Base-by-base conservation (phyloP, 2,329 filamentous ascomycete species). In the Penicillium sp. region DNA sequence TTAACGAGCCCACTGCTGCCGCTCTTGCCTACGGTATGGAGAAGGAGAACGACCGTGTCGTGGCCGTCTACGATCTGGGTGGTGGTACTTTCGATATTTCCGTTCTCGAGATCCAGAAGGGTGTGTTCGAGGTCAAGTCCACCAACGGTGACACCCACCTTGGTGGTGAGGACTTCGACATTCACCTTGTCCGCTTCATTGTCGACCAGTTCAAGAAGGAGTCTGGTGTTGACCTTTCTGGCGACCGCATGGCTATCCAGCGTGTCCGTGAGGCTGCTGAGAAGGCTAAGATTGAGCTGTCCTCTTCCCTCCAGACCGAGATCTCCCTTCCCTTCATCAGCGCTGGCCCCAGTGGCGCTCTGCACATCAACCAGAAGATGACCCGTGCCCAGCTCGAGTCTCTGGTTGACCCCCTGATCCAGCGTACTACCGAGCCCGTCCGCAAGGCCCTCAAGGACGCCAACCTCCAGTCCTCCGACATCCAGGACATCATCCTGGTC, bases 11-110 rank as follows among this genome's bases (percentile, higher is more conserved):
- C 51, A 97, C 91, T 59, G 91, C 91, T 65, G 91, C 91, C 59
- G 91, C 91, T 55, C 82, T 97, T 60, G 91, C 91, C 54, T 97
- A 97, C 68, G 91, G 91, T 76, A 81, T 96, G 42, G 90, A 96
- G 77, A 96, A 95, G 81, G 87, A 93, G 72, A 80, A 83, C 55
- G 89, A 96, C 76, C 82, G 86, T 57, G 76, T 95, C 51, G 86
- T 96, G 65, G 89, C 90, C 62, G 90, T 97, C 70, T 97, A 95
- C 78, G 90, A 97, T 85, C 81, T 97, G 64, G 90, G 90, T 77
- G 90, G 90, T 82, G 90, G 90, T 82, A 97, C 90, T 62, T 97
- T 97, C 75, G 91, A 97, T 89, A 94, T 97, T 74, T 96, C 90
- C 55, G 85, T 96, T 54, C 85, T 97, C 13, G 89, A 95, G 76